Evolutionary conservation across 306 rosid genomes (phyloP).

Genomic region (Vigna reflexopilosa): DNA sequence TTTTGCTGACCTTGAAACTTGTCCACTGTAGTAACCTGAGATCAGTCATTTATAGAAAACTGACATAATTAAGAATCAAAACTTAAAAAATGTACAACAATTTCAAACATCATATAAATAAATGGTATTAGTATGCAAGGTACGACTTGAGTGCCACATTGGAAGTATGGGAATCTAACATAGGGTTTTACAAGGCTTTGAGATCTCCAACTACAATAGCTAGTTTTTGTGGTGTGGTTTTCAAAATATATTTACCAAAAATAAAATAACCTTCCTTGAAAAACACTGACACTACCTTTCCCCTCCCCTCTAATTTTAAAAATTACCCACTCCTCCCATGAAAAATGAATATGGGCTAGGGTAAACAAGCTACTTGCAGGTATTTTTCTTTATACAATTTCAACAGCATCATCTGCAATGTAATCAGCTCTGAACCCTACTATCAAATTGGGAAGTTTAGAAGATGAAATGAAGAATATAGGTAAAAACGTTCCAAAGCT

Average conservation of each 20-base stretch:
- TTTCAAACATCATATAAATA: neutral
- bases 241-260: neutral
- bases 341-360: neutral
- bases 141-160: no score
- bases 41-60: conserved; percentile 34
- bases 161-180: no score
- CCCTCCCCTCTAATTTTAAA: neutral
- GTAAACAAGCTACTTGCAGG: neutral
- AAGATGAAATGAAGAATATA: neutral
- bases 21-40: conserved; percentile 91
- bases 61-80: conserved; percentile 26
- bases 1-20: conserved; percentile 99
- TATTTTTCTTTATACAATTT: neutral
- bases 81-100: neutral
- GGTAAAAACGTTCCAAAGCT: neutral
- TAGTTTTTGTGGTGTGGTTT: no score
- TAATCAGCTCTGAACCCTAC: neutral
- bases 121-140: neutral
- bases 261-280: neutral
- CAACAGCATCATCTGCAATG: neutral
- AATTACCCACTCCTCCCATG: neutral
- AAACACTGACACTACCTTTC: neutral
- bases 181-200: no score
- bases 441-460: neutral
- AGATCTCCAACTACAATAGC: no score